These are phyloP conservation scores for Wickerhamomyces chaumierensis DNA, from an alignment of 805 yeast genomes.

Conservation along the genomic window DNA sequence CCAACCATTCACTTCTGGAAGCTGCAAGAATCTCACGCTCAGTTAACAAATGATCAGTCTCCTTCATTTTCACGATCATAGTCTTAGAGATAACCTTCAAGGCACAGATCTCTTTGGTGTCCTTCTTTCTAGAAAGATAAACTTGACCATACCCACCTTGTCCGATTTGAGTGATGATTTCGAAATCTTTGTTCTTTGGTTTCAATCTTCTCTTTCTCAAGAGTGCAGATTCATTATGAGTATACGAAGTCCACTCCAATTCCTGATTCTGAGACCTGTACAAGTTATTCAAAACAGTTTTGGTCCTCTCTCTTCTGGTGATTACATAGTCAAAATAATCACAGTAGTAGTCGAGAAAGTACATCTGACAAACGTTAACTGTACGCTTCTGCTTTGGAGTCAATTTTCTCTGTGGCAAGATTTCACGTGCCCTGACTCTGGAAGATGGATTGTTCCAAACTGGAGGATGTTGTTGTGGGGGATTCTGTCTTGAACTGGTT, in stretches of 20 bases:
- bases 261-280: slow-evolving; percentile 24
- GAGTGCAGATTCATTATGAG: slow-evolving; percentile 73
- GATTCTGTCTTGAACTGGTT: slow-evolving; percentile 16
- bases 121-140: slow-evolving; percentile 88
- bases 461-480: slow-evolving; percentile 4
- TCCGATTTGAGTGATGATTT: slow-evolving; percentile 95
- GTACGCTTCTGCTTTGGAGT: slow-evolving; percentile 62
- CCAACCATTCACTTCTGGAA: slow-evolving; percentile 92
- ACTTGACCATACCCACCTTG: slow-evolving; percentile 99
- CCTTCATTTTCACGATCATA: slow-evolving; percentile 78
- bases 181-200: slow-evolving; percentile 91
- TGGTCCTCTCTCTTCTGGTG: slow-evolving; percentile 72
- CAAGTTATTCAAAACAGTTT: slow-evolving; percentile 52
- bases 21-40: slow-evolving; percentile 97
- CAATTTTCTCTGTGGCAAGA: slow-evolving; percentile 6
- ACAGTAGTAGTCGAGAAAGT: slow-evolving; percentile 89
- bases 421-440: neutral
- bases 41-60: slow-evolving; percentile 88
- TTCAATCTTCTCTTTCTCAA: slow-evolving; percentile 82
- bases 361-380: slow-evolving; percentile 88
- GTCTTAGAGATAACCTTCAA: slow-evolving; percentile 84
- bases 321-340: slow-evolving; percentile 91
- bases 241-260: slow-evolving; percentile 63
- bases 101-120: slow-evolving; percentile 92
- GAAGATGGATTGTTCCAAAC: slow-evolving; percentile 6